Percentiles rank a stretch among this genome's conserved stretches.
Evolutionary conservation across 2,329 filamentous ascomycete genomes (phyloP).

Genomic region (Cercospora sp.): DNA sequence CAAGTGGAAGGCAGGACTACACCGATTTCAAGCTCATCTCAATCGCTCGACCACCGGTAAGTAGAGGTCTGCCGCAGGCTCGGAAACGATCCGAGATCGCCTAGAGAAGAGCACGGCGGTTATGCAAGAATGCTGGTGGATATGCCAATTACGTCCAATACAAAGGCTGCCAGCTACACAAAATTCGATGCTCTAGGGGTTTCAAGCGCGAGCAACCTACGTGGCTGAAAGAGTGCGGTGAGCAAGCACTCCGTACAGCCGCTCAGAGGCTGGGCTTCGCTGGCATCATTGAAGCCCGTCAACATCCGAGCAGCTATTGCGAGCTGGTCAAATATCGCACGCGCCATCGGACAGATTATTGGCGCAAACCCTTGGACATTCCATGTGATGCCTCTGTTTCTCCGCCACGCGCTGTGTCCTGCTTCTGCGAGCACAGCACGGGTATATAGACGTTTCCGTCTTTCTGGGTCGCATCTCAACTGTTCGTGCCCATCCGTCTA

Average conservation of each 20-base stretch:
- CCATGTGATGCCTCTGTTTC: constrained; percentile 18
- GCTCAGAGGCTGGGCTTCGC: neutral
- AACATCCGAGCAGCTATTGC: neutral
- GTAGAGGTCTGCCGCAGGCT: neutral
- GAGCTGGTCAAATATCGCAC: neutral
- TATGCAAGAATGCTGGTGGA: neutral
- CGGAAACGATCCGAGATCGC: neutral
- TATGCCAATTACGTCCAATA: constrained; percentile 12
- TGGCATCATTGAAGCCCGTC: constrained; percentile 10
- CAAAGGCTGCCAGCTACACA: constrained; percentile 13
- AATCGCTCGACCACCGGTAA: neutral
- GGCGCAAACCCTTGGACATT: constrained; percentile 21
- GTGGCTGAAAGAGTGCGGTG: constrained; percentile 2
- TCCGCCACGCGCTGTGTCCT: constrained; percentile 17
- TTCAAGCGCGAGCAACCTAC: neutral
- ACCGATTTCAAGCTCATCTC: neutral
- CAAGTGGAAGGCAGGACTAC: neutral
- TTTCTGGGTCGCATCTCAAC: constrained; percentile 14
- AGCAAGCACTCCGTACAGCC: constrained; percentile 2
- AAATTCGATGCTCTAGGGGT: neutral
- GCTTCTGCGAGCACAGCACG: constrained; percentile 18
- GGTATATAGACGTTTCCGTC: constrained; percentile 27
- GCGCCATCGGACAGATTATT: constrained; percentile 13
- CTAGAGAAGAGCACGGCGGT: neutral
- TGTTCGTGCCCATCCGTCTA: constrained; percentile 9